Percentiles rank a stretch among this genome's conserved stretches.
Evolutionary conservation across 305 asterid species (phyloP).

Genomic region (Fraxinus sp.): DNA sequence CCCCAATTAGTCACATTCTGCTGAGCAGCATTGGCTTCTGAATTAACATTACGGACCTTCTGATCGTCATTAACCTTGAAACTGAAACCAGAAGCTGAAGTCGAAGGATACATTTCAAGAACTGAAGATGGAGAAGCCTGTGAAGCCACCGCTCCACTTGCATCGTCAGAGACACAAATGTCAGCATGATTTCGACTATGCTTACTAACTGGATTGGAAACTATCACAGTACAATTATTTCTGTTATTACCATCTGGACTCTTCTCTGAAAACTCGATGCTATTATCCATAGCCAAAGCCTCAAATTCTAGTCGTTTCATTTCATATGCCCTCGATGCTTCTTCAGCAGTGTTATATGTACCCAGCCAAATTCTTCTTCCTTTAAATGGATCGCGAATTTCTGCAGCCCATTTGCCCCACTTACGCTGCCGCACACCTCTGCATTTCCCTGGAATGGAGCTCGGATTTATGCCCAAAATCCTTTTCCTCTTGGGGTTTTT

Average conservation of each 20-base stretch:
- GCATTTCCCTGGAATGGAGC: slow-evolving; percentile 24
- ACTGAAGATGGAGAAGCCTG: not conserved
- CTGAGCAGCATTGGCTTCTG: not conserved
- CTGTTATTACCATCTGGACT: not conserved
- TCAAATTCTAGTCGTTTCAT: not conserved
- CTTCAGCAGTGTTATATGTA: slow-evolving; percentile 17
- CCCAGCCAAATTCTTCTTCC: slow-evolving; percentile 17
- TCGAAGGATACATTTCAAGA: not conserved
- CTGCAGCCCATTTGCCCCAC: slow-evolving; percentile 28
- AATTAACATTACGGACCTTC: not conserved
- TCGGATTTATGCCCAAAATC: not conserved
- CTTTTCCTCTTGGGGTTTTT: slow-evolving; percentile 18
- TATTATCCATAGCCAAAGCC: not conserved
- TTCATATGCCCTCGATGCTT: not conserved
- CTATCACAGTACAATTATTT: not conserved
- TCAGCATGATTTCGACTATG: not conserved
- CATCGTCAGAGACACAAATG: not conserved
- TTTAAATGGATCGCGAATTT: slow-evolving; percentile 9
- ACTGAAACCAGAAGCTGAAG: not conserved
- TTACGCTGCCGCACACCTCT: slow-evolving; percentile 54
- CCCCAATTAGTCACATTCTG: not conserved
- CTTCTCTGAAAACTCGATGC: not conserved
- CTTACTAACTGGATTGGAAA: not conserved
- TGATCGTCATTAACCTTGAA: not conserved
- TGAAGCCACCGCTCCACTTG: not conserved